phyloP scores from a whole-genome alignment of 1,284 basidiomycete species.

The Pseudozyma thailandica region DNA sequence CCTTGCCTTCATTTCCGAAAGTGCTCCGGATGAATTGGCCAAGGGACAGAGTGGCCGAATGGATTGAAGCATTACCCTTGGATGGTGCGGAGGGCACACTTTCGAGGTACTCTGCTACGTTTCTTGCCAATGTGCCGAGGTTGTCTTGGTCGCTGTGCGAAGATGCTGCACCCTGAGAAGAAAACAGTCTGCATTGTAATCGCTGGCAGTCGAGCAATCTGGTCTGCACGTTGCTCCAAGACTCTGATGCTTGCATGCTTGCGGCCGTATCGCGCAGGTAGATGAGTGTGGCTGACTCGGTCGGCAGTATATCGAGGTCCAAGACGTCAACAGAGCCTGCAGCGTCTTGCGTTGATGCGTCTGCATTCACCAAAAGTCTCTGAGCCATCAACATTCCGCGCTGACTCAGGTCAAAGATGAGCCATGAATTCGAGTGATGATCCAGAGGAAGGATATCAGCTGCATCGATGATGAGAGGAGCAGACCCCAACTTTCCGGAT shows the following conservation, averaged over 20 bases:
- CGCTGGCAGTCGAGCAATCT: constrained; percentile 7
- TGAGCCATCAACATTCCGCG: constrained; percentile 15
- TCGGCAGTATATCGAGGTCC: constrained; percentile 6
- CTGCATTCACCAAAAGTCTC: background rate
- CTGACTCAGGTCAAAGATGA: constrained; percentile 9
- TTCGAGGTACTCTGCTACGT: background rate
- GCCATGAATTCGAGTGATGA: background rate
- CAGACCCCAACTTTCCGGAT: background rate
- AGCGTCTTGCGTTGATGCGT: background rate
- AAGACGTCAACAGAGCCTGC: background rate
- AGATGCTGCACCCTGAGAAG: background rate
- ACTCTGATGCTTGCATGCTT: background rate
- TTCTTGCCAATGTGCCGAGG: too few species aligned
- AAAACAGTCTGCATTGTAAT: constrained; percentile 13
- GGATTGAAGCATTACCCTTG: constrained; percentile 3
- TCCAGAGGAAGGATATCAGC: constrained; percentile 2
- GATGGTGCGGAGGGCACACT: background rate
- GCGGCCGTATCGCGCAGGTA: background rate
- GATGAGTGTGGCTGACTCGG: constrained; percentile 5
- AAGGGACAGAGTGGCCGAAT: constrained; percentile 15
- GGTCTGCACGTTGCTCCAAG: constrained; percentile 16
- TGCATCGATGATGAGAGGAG: constrained; percentile 5
- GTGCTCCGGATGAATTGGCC: constrained; percentile 7
- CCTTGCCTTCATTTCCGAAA: background rate
- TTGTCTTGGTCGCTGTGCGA: background rate